Percentiles rank a stretch among this genome's conserved stretches.
These are phyloP conservation scores for Phalaenopsis hybrid DNA, from an alignment of 116 monocot species.

Conservation along the genomic window DNA sequence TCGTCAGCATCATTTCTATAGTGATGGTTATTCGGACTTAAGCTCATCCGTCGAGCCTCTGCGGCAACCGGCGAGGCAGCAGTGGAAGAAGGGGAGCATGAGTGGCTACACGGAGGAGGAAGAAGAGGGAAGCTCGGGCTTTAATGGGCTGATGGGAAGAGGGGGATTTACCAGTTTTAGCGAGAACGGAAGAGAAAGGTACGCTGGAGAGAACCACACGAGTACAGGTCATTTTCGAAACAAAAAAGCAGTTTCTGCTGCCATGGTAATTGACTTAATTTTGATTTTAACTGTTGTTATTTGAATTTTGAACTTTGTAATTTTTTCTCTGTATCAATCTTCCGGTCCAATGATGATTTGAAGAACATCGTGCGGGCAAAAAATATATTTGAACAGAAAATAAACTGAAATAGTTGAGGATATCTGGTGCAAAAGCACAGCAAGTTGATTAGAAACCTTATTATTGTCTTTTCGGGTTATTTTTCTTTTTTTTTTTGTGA, in stretches of 20 bases:
- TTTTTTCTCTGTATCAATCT: background rate
- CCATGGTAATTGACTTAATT: conserved; percentile 25
- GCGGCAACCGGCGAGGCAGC: conserved; percentile 19
- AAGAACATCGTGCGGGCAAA: background rate
- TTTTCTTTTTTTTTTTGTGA: background rate
- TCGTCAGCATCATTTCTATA: conserved; percentile 38
- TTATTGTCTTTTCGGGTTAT: background rate
- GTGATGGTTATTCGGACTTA: conserved; percentile 70
- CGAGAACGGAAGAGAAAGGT: conserved; percentile 9
- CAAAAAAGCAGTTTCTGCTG: conserved; percentile 12
- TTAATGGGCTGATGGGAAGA: conserved; percentile 18
- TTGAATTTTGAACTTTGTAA: background rate
- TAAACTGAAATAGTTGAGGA: background rate
- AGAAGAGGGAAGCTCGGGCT: conserved; percentile 48
- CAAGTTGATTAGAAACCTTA: background rate
- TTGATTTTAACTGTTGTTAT: background rate
- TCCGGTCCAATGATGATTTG: background rate
- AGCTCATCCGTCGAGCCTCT: conserved; percentile 56
- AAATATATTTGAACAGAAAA: background rate
- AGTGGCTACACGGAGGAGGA: conserved; percentile 48
- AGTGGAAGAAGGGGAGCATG: conserved; percentile 23
- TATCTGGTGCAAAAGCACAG: background rate
- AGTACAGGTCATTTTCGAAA: conserved; percentile 19
- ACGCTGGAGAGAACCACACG: conserved; percentile 24
- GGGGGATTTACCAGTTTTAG: conserved; percentile 1